Base-by-base conservation (phyloP, 2,329 filamentous ascomycete genomes). In the Fusarium nanum region DNA sequence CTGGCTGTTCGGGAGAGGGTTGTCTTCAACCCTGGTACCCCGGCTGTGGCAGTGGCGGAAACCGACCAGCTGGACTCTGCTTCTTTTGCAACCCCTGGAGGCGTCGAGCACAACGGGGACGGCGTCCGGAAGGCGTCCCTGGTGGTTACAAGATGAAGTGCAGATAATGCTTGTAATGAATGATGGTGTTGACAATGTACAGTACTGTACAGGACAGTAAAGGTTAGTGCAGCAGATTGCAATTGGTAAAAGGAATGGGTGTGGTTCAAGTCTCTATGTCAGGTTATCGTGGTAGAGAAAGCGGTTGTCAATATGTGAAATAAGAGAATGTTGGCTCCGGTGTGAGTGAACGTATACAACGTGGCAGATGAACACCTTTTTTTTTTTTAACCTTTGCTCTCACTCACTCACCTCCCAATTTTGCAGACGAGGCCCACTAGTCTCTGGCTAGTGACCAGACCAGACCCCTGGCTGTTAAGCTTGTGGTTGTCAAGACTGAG, bases 51-150 rank as follows among this genome's bases (percentile, higher is more conserved):
- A 69, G 69, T 74, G 72, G 60, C 70, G 67, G 73, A 67, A 72
- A 67, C 67, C 73, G 62, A 63, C 61, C 58, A 60, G 66, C 71
- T 75, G 73, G 73, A 56, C 64, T 71, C 61, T 75, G 68, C 62
- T 71, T 73, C 63, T 75, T 57, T 32, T 52, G 42, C 23, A 56
- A 72, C 60, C 63, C 66, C 68, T 73, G 70, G 59, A 63, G 68
- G 72, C 72, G 66, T 65, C 61, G 65, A 69, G 57, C 60, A 57
- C 61, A 67, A 75, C 73, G 68, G 70, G 70, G 68, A 68, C 63
- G 72, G 70, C 71, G 68, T 49, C 70, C 65, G 68, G 58, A 73
- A 64, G 68, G 66, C 72, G 72, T 67, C 60, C 66, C 66, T 71
- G 59, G 56, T 52, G 40, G 48, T 48, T 41, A 60, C 37, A 60